These are phyloP conservation scores for Kodamaea lidongshanica DNA, from an alignment of 805 yeast genomes.

Conservation along the genomic window DNA sequence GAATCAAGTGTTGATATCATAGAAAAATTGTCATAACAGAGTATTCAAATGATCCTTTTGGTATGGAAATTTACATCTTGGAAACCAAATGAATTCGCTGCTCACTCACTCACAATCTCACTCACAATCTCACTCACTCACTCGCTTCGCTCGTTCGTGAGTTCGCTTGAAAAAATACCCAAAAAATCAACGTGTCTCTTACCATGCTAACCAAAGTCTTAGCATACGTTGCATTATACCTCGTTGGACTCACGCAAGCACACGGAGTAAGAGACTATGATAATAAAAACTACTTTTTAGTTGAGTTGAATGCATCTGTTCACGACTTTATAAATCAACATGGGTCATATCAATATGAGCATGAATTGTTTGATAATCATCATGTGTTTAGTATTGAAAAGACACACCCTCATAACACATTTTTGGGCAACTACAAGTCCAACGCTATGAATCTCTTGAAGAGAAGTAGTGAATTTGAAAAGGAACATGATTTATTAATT, in stretches of 20 bases:
- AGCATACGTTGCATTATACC: constrained; percentile 3
- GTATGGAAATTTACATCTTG: too few relatives aligned
- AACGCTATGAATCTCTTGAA: constrained; percentile 22
- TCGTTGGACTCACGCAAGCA: too few relatives aligned
- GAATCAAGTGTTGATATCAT: too few relatives aligned
- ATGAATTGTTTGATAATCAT: constrained; percentile 53
- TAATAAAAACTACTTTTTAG: constrained; percentile 51
- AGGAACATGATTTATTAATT: constrained; percentile 20
- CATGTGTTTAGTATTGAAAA: constrained; percentile 59
- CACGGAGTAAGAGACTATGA: constrained; percentile 55
- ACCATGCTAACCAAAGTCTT: constrained; percentile 1
- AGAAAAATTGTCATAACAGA: too few relatives aligned
- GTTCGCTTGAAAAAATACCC: too few relatives aligned
- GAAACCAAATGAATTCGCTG: too few relatives aligned
- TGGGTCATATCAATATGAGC: constrained; percentile 49
- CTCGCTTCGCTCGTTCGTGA: too few relatives aligned
- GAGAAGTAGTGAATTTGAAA: constrained; percentile 23
- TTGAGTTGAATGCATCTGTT: constrained; percentile 41
- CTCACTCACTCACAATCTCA: too few relatives aligned
- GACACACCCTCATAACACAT: constrained; percentile 25
- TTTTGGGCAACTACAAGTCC: constrained; percentile 32
- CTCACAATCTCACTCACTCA: too few relatives aligned
- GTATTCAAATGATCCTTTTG: too few relatives aligned
- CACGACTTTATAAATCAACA: constrained; percentile 31
- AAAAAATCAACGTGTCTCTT: constrained; percentile 6